Evolutionary conservation across 2,329 filamentous ascomycete species (phyloP).

Genomic region (Ophiosphaerella narmari): DNA sequence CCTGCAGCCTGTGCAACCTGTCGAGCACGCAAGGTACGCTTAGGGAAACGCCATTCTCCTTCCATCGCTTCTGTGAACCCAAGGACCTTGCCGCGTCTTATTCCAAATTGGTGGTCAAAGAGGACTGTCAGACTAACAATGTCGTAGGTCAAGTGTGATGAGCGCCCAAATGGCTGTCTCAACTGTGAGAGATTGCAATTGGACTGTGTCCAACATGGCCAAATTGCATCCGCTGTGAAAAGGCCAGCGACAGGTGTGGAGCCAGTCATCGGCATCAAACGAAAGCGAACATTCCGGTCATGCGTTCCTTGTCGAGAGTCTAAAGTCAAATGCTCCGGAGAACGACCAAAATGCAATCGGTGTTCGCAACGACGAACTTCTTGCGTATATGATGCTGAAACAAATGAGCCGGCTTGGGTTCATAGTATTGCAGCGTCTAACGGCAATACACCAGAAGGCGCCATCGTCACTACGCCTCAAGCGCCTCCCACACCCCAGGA

Average conservation of each 20-base stretch:
- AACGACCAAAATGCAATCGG: slow-evolving; percentile 33
- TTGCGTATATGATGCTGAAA: slow-evolving; percentile 36
- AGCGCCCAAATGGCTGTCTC: slow-evolving; percentile 35
- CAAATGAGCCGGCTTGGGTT: slow-evolving; percentile 38
- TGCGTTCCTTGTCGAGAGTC: slow-evolving; percentile 37
- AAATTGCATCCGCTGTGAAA: slow-evolving; percentile 16
- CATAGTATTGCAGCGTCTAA: slow-evolving; percentile 29
- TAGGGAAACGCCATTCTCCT: not conserved
- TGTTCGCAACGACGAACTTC: slow-evolving; percentile 30
- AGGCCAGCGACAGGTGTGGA: slow-evolving; percentile 21
- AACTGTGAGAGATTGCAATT: slow-evolving; percentile 38
- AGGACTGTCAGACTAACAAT: slow-evolving; percentile 4
- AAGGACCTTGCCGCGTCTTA: not conserved
- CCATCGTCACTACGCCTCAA: slow-evolving; percentile 15
- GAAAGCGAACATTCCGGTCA: slow-evolving; percentile 38
- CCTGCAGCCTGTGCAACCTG: slow-evolving; percentile 21
- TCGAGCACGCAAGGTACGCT: slow-evolving; percentile 21
- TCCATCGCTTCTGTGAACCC: too few species aligned
- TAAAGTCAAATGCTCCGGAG: slow-evolving; percentile 41
- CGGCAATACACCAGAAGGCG: slow-evolving; percentile 12
- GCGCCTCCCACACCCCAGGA: slow-evolving; percentile 16
- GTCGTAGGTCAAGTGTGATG: slow-evolving; percentile 38
- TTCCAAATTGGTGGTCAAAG: not conserved
- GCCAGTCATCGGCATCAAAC: slow-evolving; percentile 33
- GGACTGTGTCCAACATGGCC: slow-evolving; percentile 33